Evolutionary conservation across 2,329 filamentous ascomycete species (phyloP).

Genomic region (Ploettnerulaceae sp.): DNA sequence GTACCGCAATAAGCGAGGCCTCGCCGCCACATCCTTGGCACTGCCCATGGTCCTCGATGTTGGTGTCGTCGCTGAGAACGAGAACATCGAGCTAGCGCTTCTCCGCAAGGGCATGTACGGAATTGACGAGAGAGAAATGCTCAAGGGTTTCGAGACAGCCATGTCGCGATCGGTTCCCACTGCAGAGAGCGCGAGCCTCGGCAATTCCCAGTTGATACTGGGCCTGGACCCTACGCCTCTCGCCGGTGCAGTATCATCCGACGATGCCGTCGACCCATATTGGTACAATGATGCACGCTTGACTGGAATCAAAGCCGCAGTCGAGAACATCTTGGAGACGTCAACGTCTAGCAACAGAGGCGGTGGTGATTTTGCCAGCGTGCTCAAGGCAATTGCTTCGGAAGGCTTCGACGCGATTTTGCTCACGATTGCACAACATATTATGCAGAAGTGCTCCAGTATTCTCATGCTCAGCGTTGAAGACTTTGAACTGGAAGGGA

Average conservation of each 20-base stretch:
- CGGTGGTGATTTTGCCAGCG: too few species aligned
- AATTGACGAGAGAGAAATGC: constrained; percentile 15
- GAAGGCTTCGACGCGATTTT: too few species aligned
- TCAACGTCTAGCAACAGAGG: too few species aligned
- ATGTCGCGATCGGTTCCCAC: too few species aligned
- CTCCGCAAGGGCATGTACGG: constrained; percentile 14
- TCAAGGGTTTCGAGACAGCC: constrained; percentile 25
- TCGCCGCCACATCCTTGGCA: constrained; percentile 24
- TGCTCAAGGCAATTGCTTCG: constrained; percentile 21
- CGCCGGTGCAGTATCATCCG: background rate
- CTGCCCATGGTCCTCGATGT: constrained; percentile 36
- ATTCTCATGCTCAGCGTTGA: constrained; percentile 44
- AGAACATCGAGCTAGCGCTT: constrained; percentile 10
- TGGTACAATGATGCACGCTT: constrained; percentile 23
- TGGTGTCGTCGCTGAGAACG: constrained; percentile 34
- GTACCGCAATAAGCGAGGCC: too few species aligned
- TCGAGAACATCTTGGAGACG: background rate
- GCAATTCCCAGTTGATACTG: constrained; percentile 22
- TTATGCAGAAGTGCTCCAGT: constrained; percentile 41
- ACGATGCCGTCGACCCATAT: constrained; percentile 16
- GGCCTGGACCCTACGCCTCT: constrained; percentile 27
- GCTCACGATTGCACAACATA: constrained; percentile 38
- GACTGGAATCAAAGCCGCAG: constrained; percentile 14
- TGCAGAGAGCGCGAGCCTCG: background rate
- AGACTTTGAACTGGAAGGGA: constrained; percentile 41